These are phyloP conservation scores for Fomes fomentarius DNA, from an alignment of 1,284 basidiomycete species.

Conservation along the genomic window DNA sequence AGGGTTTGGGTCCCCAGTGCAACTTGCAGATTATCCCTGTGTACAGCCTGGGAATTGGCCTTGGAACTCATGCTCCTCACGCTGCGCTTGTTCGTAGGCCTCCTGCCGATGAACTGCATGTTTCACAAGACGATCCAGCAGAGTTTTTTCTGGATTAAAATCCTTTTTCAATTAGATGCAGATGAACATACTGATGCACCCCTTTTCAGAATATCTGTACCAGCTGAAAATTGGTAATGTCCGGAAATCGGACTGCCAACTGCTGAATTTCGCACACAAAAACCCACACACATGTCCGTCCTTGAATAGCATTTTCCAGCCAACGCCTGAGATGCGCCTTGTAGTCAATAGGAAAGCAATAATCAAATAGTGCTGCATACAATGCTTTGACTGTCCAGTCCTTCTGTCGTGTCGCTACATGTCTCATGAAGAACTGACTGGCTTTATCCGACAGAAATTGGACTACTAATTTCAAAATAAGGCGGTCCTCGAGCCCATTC, in stretches of 20 bases:
- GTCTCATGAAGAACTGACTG: slow-evolving; percentile 40
- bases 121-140: slow-evolving; percentile 2
- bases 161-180: slow-evolving; percentile 10
- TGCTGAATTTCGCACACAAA: slow-evolving; percentile 34
- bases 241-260: slow-evolving; percentile 17
- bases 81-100: not conserved
- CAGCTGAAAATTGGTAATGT: slow-evolving; percentile 19
- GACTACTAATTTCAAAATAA: slow-evolving; percentile 6
- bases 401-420: slow-evolving; percentile 27
- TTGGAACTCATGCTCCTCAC: not conserved
- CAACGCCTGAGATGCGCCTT: slow-evolving; percentile 12
- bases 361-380: slow-evolving; percentile 40
- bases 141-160: slow-evolving; percentile 5
- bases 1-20: not conserved
- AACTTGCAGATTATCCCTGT: not conserved
- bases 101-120: slow-evolving; percentile 1
- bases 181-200: slow-evolving; percentile 10
- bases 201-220: slow-evolving; percentile 25
- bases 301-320: not conserved
- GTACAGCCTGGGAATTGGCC: not conserved
- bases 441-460: slow-evolving; percentile 33
- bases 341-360: slow-evolving; percentile 44
- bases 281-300: not conserved
- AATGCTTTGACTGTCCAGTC: slow-evolving; percentile 28
- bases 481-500: slow-evolving; percentile 3